phyloP scores from a whole-genome alignment of 1,284 basidiomycete species.

The Inonotus obliquus region DNA sequence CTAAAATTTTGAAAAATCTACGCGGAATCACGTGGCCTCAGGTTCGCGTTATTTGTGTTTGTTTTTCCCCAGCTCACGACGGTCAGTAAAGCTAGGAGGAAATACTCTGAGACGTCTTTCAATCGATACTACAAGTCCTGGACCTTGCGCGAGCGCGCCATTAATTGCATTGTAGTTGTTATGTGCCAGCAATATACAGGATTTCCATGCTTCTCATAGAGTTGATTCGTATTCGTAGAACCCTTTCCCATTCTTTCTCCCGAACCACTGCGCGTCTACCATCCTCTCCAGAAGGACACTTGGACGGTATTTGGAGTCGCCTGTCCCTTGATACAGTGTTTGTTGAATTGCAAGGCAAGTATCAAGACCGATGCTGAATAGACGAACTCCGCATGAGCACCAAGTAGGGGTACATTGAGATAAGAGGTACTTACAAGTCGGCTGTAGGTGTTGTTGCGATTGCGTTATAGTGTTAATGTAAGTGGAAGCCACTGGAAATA shows the following conservation, averaged over 20 bases:
- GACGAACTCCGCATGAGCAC: neutral
- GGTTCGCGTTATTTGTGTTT: neutral
- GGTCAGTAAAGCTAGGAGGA: too few species aligned
- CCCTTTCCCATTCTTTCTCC: constrained; percentile 87
- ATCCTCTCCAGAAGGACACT: constrained; percentile 87
- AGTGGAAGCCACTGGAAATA: neutral
- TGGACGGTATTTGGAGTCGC: constrained; percentile 97
- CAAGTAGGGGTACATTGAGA: neutral
- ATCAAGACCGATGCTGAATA: constrained; percentile 82
- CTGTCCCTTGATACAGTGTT: constrained; percentile 83
- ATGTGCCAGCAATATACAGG: neutral
- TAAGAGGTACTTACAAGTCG: constrained; percentile 60
- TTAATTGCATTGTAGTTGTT: neutral
- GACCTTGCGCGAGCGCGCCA: too few species aligned
- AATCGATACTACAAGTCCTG: too few species aligned
- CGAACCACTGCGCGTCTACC: constrained; percentile 95
- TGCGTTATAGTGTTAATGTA: neutral
- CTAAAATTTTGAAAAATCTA: neutral
- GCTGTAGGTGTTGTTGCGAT: constrained; percentile 39
- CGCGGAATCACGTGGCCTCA: neutral
- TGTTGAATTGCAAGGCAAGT: constrained; percentile 89
- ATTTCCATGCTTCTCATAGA: neutral
- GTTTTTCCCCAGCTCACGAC: neutral
- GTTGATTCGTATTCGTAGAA: constrained; percentile 72
- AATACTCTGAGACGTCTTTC: too few species aligned